A percentile compares a stretch with the other conserved stretches of the same genome.
Evolutionary conservation across 176 grass and related monocot genomes (phyloP).

Genomic region (Eremochloa ophiuroides): DNA sequence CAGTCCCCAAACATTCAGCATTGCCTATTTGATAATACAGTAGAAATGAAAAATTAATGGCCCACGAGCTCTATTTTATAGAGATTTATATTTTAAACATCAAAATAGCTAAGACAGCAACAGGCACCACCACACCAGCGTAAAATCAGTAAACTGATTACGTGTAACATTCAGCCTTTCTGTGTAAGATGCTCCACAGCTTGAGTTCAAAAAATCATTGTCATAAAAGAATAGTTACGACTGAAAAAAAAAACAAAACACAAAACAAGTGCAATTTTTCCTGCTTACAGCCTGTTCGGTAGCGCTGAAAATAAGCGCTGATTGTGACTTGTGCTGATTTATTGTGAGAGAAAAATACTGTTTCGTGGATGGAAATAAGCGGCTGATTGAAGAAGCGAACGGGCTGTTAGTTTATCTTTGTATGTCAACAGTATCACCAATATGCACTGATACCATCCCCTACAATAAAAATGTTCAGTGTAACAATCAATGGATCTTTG

Average conservation of each 20-base stretch:
- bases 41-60: neutral
- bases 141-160: neutral
- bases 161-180: neutral
- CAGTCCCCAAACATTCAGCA: constrained; percentile 74
- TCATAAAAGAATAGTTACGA: neutral
- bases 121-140: neutral
- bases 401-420: neutral
- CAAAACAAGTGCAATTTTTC: neutral
- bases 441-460: neutral
- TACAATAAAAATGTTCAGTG: neutral
- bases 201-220: neutral
- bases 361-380: no score
- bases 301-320: no score
- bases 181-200: neutral
- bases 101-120: neutral
- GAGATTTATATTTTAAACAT: neutral
- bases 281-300: no score
- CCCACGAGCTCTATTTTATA: neutral
- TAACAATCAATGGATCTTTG: no score
- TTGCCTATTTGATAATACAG: constrained; percentile 56
- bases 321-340: no score
- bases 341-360: no score
- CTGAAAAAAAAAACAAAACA: neutral
- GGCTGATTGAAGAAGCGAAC: no score
- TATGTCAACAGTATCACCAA: neutral